phyloP scores from a whole-genome alignment of 192 early-diverging fungal genomes.

The Entomortierella lignicola region DNA sequence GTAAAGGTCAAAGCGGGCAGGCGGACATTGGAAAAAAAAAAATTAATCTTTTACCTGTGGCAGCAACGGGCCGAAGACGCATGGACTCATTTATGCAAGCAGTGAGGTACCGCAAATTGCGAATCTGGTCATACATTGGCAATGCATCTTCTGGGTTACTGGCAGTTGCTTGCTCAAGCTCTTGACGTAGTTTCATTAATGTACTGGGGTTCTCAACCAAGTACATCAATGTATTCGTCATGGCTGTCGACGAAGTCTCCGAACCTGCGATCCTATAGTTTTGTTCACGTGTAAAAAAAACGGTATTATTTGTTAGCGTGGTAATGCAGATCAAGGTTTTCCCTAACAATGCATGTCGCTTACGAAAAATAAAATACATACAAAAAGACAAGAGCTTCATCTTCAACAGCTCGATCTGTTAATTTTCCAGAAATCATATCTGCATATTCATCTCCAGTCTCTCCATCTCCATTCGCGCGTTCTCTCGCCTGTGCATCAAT shows the following conservation, averaged over 20 bases:
- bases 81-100: conserved; percentile 67
- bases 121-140: conserved; percentile 57
- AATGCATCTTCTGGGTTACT: conserved; percentile 15
- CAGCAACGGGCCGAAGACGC: conserved; percentile 60
- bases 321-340: too few species aligned
- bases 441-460: conserved; percentile 32
- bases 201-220: conserved; percentile 37
- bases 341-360: neutral
- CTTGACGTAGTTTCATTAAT: conserved; percentile 27
- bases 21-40: neutral
- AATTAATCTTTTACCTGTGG: conserved; percentile 25
- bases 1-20: neutral
- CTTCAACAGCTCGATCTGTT: conserved; percentile 27
- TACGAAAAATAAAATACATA: neutral
- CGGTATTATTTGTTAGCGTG: too few species aligned
- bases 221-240: conserved; percentile 37
- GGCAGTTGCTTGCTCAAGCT: conserved; percentile 35
- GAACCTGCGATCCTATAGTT: conserved; percentile 54
- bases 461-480: conserved; percentile 25
- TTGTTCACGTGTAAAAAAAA: neutral
- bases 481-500: conserved; percentile 41
- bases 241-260: conserved; percentile 37
- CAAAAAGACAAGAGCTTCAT: conserved; percentile 53
- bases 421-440: conserved; percentile 42
- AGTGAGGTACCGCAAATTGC: conserved; percentile 60